Conservation (phyloP, 306 rosid genomes). For the Citrullus amarus region DNA sequence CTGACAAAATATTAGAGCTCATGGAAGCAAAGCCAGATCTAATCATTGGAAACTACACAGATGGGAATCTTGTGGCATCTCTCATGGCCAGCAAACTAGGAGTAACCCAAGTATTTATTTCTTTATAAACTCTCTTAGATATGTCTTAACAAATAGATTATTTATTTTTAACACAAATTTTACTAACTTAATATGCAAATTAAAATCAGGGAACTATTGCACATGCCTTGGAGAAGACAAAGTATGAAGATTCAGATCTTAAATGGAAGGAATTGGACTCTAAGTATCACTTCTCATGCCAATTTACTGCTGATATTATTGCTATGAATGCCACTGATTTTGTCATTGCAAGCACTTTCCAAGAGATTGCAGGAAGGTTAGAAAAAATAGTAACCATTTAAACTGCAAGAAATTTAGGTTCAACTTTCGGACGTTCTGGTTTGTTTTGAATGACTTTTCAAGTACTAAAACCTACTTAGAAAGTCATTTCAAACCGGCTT, state of each 20-base stretch:
- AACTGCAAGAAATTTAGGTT: background rate
- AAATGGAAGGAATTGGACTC: conserved; percentile 88
- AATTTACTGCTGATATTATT: conserved; percentile 73
- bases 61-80: conserved; percentile 87
- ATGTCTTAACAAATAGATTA: background rate
- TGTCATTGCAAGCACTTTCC: conserved; percentile 86
- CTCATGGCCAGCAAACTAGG: conserved; percentile 80
- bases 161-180: background rate
- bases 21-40: conserved; percentile 83
- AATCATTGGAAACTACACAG: conserved; percentile 78
- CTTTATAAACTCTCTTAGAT: background rate
- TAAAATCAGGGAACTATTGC: conserved; percentile 71
- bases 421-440: background rate
- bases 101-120: conserved; percentile 52
- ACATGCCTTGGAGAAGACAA: conserved; percentile 89
- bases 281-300: conserved; percentile 91
- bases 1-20: conserved; percentile 39
- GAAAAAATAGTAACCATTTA: background rate
- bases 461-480: no score
- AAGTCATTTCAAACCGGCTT: no score
- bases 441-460: background rate
- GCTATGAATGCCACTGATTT: conserved; percentile 93
- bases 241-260: conserved; percentile 81
- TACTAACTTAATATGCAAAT: conserved; percentile 6
- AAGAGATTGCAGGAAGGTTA: conserved; percentile 94